A percentile compares a stretch with the other conserved stretches of the same genome.
These are phyloP conservation scores for Rugosomyces carneus DNA, from an alignment of 1,284 basidiomycete genomes.

Conservation along the genomic window DNA sequence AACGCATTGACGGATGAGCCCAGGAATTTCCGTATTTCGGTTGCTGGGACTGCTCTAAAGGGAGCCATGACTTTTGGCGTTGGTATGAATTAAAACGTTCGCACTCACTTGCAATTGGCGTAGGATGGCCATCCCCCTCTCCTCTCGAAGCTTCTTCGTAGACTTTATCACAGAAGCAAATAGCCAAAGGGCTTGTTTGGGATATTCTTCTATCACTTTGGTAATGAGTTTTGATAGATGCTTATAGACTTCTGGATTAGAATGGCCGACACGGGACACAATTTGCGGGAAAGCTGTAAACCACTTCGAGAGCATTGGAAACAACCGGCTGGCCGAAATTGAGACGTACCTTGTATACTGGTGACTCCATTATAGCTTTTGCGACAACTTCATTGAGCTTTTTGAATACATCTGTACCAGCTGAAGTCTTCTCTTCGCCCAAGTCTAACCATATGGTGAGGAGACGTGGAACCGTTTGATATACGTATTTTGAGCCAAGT, in stretches of 20 bases:
- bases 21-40: constrained; percentile 34
- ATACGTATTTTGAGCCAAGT: constrained; percentile 92
- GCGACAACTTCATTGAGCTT: constrained; percentile 54
- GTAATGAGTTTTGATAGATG: constrained; percentile 70
- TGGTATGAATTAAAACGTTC: background rate
- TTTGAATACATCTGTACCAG: constrained; percentile 37
- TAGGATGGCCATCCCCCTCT: constrained; percentile 63
- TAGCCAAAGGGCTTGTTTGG: constrained; percentile 91
- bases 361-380: constrained; percentile 53
- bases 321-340: constrained; percentile 1
- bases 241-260: constrained; percentile 61
- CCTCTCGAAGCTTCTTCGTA: constrained; percentile 57
- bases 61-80: background rate
- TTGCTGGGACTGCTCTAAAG: constrained; percentile 35
- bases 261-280: constrained; percentile 88
- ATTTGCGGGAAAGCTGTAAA: constrained; percentile 96
- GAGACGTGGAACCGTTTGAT: constrained; percentile 91
- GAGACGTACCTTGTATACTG: constrained; percentile 68
- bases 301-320: constrained; percentile 56
- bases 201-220: constrained; percentile 75
- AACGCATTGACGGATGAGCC: constrained; percentile 50
- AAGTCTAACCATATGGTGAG: constrained; percentile 95
- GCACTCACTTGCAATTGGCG: constrained; percentile 57
- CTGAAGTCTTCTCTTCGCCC: constrained; percentile 54
- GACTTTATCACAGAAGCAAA: constrained; percentile 90